phyloP scores from a whole-genome alignment of 129 eudicot species.

The Centaurea solstitialis region DNA sequence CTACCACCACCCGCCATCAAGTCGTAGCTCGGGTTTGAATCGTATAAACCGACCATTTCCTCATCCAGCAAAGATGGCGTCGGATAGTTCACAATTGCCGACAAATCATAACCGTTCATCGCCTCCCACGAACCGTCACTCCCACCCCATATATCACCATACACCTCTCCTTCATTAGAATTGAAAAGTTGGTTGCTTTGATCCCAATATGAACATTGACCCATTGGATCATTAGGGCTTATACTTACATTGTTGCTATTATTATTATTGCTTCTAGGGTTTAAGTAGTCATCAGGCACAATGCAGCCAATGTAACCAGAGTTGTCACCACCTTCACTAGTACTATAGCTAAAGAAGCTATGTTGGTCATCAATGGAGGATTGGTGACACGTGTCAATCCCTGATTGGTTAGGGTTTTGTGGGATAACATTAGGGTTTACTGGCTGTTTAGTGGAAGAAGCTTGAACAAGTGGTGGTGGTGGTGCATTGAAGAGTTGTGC shows the following conservation, averaged over 20 bases:
- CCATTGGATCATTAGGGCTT: slow-evolving; percentile 1
- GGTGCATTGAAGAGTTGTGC: slow-evolving; percentile 34
- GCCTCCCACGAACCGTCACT: slow-evolving; percentile 54
- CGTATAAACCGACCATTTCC: slow-evolving; percentile 34
- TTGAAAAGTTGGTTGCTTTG: slow-evolving; percentile 25
- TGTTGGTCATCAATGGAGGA: slow-evolving; percentile 35
- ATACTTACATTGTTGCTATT: background rate
- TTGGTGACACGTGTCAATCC: slow-evolving; percentile 29
- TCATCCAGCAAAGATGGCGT: slow-evolving; percentile 22
- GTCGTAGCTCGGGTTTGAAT: slow-evolving; percentile 25
- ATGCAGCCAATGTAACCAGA: slow-evolving; percentile 93
- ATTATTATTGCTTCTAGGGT: slow-evolving; percentile 44
- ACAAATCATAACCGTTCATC: slow-evolving; percentile 57
- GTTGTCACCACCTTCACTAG: slow-evolving; percentile 40
- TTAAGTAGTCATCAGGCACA: slow-evolving; percentile 80
- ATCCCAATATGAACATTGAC: slow-evolving; percentile 31
- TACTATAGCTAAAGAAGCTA: slow-evolving; percentile 41
- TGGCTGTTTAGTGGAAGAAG: slow-evolving; percentile 30
- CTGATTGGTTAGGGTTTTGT: slow-evolving; percentile 35
- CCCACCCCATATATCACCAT: slow-evolving; percentile 50
- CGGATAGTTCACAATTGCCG: slow-evolving; percentile 50
- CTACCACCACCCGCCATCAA: slow-evolving; percentile 21
- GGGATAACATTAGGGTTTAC: slow-evolving; percentile 26
- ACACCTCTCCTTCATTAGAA: slow-evolving; percentile 25
- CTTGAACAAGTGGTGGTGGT: slow-evolving; percentile 13